Conservation (phyloP, 495 filamentous ascomycete genomes). For the Penicillium crystallinum region DNA sequence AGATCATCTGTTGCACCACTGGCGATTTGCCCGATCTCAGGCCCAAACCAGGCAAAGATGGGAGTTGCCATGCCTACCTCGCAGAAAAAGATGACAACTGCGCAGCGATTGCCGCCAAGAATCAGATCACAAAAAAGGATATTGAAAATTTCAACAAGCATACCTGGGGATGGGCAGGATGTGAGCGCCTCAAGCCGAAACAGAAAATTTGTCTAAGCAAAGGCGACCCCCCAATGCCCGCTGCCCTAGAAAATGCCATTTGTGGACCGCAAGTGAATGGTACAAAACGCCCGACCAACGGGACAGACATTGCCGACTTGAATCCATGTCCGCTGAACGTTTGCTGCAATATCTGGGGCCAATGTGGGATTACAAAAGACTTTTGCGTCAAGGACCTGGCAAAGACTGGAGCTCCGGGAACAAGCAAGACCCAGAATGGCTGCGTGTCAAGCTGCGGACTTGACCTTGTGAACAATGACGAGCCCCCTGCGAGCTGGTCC, state of each 20-base stretch:
- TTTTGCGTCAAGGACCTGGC: slow-evolving; percentile 43
- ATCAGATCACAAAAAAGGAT: no score
- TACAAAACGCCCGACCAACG: slow-evolving; percentile 6
- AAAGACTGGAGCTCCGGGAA: slow-evolving; percentile 35
- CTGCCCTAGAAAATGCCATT: slow-evolving; percentile 25
- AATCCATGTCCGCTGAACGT: slow-evolving; percentile 28
- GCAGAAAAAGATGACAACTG: neutral
- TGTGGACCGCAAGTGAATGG: slow-evolving; percentile 39
- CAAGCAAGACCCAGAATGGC: slow-evolving; percentile 23
- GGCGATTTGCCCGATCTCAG: neutral
- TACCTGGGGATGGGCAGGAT: slow-evolving; percentile 36
- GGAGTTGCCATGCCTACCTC: neutral
- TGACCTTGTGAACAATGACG: neutral
- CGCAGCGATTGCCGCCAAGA: neutral
- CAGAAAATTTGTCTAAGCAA: slow-evolving; percentile 44
- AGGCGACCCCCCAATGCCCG: slow-evolving; percentile 43
- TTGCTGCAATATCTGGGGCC: slow-evolving; percentile 37
- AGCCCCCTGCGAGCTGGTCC: neutral
- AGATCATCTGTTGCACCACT: neutral
- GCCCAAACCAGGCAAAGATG: neutral
- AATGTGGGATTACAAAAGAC: slow-evolving; percentile 44
- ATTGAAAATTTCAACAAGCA: neutral
- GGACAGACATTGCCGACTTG: slow-evolving; percentile 13
- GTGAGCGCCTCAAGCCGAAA: slow-evolving; percentile 21
- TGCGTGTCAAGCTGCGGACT: slow-evolving; percentile 31